Conservation (phyloP, 2,329 filamentous ascomycete species). For the Fusarium nurragi region DNA sequence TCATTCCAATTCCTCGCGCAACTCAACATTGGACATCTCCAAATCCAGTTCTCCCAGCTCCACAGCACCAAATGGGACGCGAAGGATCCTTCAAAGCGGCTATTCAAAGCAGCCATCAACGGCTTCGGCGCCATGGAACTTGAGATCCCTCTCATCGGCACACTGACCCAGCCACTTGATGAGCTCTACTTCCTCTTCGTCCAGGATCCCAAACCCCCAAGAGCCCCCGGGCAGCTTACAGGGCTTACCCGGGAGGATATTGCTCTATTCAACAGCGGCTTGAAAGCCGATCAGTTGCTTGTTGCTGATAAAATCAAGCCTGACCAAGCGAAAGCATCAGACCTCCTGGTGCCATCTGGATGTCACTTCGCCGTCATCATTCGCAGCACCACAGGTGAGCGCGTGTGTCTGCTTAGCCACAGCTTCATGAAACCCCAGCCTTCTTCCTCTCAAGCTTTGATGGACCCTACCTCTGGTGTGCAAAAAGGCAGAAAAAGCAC, state of each 20-base stretch:
- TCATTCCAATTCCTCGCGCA: conserved; percentile 30
- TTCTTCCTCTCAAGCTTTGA: background rate
- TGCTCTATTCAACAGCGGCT: background rate
- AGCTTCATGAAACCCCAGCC: background rate
- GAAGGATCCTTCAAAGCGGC: conserved; percentile 27
- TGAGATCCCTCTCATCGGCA: background rate
- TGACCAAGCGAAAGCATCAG: background rate
- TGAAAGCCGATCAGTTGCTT: background rate
- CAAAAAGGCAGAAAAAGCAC: background rate
- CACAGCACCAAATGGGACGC: conserved; percentile 18
- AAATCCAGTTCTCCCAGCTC: conserved; percentile 21
- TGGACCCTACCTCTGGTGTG: background rate
- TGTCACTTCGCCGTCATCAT: conserved; percentile 2
- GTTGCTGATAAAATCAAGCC: conserved; percentile 11
- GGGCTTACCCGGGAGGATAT: background rate
- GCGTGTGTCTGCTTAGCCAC: background rate
- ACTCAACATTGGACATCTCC: conserved; percentile 12
- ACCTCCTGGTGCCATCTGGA: background rate
- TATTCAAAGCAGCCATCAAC: conserved; percentile 24
- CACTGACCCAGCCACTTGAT: background rate
- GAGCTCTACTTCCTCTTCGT: conserved; percentile 4
- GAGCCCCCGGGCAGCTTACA: background rate
- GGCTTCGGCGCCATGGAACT: background rate
- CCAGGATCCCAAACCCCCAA: background rate
- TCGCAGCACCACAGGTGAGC: background rate